Base-by-base conservation (phyloP, 2,329 filamentous ascomycete species). In the Cladosporium sp. region DNA sequence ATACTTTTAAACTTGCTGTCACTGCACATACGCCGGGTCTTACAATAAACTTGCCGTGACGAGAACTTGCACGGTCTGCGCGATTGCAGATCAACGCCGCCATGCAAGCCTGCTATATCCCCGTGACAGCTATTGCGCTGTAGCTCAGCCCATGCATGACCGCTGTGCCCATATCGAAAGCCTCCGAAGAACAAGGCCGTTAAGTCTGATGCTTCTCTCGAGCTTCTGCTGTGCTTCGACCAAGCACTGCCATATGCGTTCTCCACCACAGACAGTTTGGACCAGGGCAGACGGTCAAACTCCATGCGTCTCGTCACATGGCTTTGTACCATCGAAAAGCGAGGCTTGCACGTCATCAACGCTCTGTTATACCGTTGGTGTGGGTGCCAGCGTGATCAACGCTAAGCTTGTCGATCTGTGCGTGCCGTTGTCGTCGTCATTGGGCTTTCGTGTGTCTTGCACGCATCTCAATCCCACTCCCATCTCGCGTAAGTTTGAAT, bases 81-180 rank as follows among this genome's bases (percentile, higher is more conserved):
- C 26, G 52, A 21, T 10, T 23, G 52, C 8, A 33, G 29, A 55
- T 52, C 49, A 26, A 21, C 49, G 28, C 12, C 50, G n/a, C 3
- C 52, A 33, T 55, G 52, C 52, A 55, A 31, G 52, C 52, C 40
- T 55, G 52, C 52, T 33, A 55, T 55, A 55, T 55, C 28, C 11
- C 52, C 12, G 18, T 55, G 52, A 55, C 52, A 33, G 52, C 28
- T 33, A 10, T n/a, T 8, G 28, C 16, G 3, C 21, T 55, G 33
- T 55, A 55, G 26, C 52, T 21, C 18, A 29, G 52, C 52, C 16
- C 16, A 40, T 18, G 35, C 16, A 18, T 40, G 35, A 18, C 37
- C 37, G 18, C 37, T 6, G n/a, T n/a, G 37, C 16, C 16, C 37
- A 44, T 3, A 35, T 35, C 33, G 33, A 35, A 35, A 35, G 12